phyloP scores from a whole-genome alignment of 768 basidiomycete genomes.

The Punctularia strigosozonata region DNA sequence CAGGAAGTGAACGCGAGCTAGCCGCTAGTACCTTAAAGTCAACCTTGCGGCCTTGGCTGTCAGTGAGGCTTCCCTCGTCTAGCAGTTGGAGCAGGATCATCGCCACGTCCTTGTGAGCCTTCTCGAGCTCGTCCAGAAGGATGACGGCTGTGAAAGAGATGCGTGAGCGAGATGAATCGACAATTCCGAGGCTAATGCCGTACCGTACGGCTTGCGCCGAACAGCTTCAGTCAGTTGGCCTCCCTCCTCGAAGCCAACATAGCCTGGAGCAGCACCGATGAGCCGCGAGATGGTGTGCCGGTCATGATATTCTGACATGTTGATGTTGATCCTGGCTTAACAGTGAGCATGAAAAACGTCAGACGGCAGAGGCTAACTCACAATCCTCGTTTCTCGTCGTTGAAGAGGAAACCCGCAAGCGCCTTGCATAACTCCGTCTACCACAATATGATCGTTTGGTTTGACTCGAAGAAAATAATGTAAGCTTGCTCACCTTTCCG shows the following conservation, averaged over 20 bases:
- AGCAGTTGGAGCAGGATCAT: conserved; percentile 88
- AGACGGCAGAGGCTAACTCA: conserved; percentile 24
- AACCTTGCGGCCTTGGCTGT: conserved; percentile 85
- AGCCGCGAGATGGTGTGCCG: conserved; percentile 84
- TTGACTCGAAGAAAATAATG: not conserved
- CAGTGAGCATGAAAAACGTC: not conserved
- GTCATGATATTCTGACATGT: conserved; percentile 95
- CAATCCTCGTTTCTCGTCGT: conserved; percentile 80
- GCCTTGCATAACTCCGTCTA: conserved; percentile 87
- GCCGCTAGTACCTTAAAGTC: conserved; percentile 62
- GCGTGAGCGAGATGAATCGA: not conserved
- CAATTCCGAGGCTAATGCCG: conserved; percentile 1
- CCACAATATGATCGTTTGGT: conserved; percentile 4
- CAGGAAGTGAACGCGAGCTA: not conserved
- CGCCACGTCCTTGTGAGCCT: conserved; percentile 85
- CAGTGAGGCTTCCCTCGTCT: conserved; percentile 82
- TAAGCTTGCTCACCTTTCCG: conserved; percentile 43
- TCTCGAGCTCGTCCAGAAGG: conserved; percentile 56
- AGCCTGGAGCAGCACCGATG: conserved; percentile 89
- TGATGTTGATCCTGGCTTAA: conserved; percentile 67
- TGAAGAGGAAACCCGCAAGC: conserved; percentile 80
- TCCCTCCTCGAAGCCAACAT: conserved; percentile 66
- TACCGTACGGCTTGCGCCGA: conserved; percentile 46
- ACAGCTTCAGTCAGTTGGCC: conserved; percentile 59
- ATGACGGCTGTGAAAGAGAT: conserved; percentile 34